Conservation (phyloP, 2,329 filamentous ascomycete genomes). For the Cordyceps sp. region DNA sequence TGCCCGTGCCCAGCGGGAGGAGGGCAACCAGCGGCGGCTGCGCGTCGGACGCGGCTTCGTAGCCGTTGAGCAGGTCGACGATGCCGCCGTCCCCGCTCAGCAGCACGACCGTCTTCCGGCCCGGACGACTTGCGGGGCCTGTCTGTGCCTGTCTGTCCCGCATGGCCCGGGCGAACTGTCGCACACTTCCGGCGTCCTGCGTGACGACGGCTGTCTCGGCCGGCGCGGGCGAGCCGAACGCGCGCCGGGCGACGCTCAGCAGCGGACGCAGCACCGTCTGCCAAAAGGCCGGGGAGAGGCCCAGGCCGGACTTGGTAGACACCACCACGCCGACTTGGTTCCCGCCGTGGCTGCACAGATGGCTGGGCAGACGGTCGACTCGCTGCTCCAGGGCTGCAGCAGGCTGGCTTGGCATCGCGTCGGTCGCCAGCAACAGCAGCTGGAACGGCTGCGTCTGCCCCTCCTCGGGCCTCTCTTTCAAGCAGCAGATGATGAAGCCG, state of each 20-base stretch:
- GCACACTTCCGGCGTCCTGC: constrained; percentile 43
- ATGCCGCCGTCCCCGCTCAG: constrained; percentile 80
- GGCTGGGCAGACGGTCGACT: constrained; percentile 19
- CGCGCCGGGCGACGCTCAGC: constrained; percentile 23
- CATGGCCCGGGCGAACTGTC: constrained; percentile 35
- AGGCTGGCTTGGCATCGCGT: constrained; percentile 19
- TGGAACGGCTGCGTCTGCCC: constrained; percentile 10
- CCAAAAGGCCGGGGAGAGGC: constrained; percentile 39
- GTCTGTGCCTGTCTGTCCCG: constrained; percentile 19
- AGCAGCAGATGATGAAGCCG: constrained; percentile 16
- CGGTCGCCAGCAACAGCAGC: constrained; percentile 12
- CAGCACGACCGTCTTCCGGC: constrained; percentile 47
- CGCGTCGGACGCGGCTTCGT: constrained; percentile 6
- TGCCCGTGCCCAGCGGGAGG: constrained; percentile 48
- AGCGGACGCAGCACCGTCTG: constrained; percentile 37
- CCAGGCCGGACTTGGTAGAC: constrained; percentile 49
- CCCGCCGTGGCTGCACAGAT: constrained; percentile 12
- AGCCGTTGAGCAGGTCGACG: constrained; percentile 61
- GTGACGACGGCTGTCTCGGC: constrained; percentile 37
- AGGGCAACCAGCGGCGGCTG: constrained; percentile 29
- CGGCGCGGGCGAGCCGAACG: not conserved
- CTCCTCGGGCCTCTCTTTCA: constrained; percentile 17
- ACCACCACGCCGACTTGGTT: constrained; percentile 43
- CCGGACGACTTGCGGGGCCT: too few species aligned
- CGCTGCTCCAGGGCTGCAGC: constrained; percentile 15